Percentiles rank a stretch among this genome's conserved stretches.
These are phyloP conservation scores for Rosa persica DNA, from an alignment of 306 rosid genomes.

Conservation along the genomic window DNA sequence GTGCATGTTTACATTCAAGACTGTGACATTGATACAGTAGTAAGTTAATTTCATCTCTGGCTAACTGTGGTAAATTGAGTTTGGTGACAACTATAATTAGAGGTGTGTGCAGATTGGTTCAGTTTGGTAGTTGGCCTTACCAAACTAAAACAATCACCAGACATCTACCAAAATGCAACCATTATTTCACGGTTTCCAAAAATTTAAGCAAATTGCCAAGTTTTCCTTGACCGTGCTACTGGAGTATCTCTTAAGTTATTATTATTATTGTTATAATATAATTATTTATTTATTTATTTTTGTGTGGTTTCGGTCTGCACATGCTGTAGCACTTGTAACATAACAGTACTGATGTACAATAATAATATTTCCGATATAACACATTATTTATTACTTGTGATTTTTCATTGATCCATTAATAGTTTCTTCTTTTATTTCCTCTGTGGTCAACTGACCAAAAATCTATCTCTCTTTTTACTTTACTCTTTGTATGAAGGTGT, in stretches of 20 bases:
- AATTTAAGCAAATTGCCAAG: background rate
- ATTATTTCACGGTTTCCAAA: background rate
- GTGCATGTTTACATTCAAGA: background rate
- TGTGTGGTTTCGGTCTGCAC: background rate
- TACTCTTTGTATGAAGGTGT: constrained; percentile 50
- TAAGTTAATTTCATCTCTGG: background rate
- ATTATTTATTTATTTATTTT: too few relatives aligned
- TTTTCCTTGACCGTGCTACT: background rate
- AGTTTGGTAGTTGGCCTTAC: background rate
- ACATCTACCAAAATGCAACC: background rate
- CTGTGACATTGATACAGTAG: background rate
- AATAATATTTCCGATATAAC: background rate
- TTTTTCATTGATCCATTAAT: background rate
- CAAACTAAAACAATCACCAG: background rate
- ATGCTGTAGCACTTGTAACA: background rate
- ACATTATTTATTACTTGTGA: constrained; percentile 1
- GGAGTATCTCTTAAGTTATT: background rate
- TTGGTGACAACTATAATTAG: background rate
- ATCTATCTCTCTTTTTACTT: constrained; percentile 15
- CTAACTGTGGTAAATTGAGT: background rate
- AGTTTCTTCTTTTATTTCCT: constrained; percentile 1
- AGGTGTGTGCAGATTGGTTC: background rate
- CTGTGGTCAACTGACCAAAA: constrained; percentile 17
- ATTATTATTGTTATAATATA: too few relatives aligned
- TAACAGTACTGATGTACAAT: background rate